Base-by-base conservation (phyloP, 345 rosid species). In the Nasturtium officinale region DNA sequence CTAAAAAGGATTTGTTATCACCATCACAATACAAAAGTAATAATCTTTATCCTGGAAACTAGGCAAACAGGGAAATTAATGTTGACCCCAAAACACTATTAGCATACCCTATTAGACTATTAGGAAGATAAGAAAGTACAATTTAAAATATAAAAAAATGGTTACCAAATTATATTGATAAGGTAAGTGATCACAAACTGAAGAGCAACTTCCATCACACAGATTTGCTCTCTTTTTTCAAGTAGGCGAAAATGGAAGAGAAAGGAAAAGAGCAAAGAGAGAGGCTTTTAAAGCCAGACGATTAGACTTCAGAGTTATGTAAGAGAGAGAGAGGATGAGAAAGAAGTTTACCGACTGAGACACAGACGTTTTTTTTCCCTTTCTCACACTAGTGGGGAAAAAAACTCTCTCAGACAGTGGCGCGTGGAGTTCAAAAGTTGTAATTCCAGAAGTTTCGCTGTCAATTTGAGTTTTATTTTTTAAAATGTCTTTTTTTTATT, bases 361-460 rank as follows among this genome's bases (percentile, higher is more conserved):
- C 61, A 63, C 20, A 25, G 76, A 46, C 76, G 45, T 35, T 63
- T 50, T 63, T 50, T 23, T 43, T 6, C 5, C 50, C 47, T 46
- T 76, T 63, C 37, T 42, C 67, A 61, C 72, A 70, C 75, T 64
- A 71, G 61, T 56, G 76, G 67, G 66, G 80, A 0, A 38, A 56
- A 77, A 54, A 45, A n/a, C n/a, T n/a, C 74, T 76, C 76, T 70
- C 80, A 70, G 80, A 57, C 76, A 77, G 55, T 20, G 76, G 71
- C 76, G 80, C 80, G 72, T 70, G 72, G 53, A 62, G 40, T 37
- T 62, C 33, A 60, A 67, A 75, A 67, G 29, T 67, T 29, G 29
- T 28, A 51, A 67, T 67, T 60, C 63, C 62, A 59, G 51, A 20
- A 67, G 73, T 67, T 67, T 67, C 16, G 73, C 67, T 72, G 75